Evolutionary conservation across 345 rosid species (phyloP), one percentile per base, ranked within the genome.

Genomic region (Eucalyptus pauciflora): DNA sequence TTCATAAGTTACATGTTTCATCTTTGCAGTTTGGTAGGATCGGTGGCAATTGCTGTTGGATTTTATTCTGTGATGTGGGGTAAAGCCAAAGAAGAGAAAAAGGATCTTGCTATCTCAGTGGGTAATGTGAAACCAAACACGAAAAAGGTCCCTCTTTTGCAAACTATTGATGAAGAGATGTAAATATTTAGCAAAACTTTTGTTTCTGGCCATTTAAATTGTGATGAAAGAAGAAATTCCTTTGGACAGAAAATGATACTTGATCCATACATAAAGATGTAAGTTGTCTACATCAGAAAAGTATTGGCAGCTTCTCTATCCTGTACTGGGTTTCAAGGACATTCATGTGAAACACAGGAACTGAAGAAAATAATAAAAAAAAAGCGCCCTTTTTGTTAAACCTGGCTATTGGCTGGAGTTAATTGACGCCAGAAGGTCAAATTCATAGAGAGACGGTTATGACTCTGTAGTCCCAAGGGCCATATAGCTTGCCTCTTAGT

Each of bases 31-130:
- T 90, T 94, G 91, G 76, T 94, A 81, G 95, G 97, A 89, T 91
- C 95, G 54, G 85, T 86, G 62, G 91, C 91, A 88, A 95, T 95
- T 89, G 92, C 89, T 50, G 15, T 88, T 58, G 96, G 94, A 83
- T 93, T 95, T 91, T 95, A 95, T 90, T 91, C 89, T 11, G 94
- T 94, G 89, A 90, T 94, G 89, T 93, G 97, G 97, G 96, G 93
- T 58, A 94, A 93, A 89, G 92, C 94, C 86, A 91, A 92, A 88
- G 95, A 94, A 62, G 91, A 45, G 62, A 91, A 90, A 71, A 56
- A 87, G 10, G 90, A 62, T 64, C 87, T 31, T 88, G 91, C 89
- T 71, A 24, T 48, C 67, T 85, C 50, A 56, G 90, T 69, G 13
- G 79, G n/a, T 45, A 69, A 46, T 71, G 85, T 64, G 49, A 90